Base-by-base conservation (phyloP, 2,329 filamentous ascomycete species). In the Monosporascus sp. region DNA sequence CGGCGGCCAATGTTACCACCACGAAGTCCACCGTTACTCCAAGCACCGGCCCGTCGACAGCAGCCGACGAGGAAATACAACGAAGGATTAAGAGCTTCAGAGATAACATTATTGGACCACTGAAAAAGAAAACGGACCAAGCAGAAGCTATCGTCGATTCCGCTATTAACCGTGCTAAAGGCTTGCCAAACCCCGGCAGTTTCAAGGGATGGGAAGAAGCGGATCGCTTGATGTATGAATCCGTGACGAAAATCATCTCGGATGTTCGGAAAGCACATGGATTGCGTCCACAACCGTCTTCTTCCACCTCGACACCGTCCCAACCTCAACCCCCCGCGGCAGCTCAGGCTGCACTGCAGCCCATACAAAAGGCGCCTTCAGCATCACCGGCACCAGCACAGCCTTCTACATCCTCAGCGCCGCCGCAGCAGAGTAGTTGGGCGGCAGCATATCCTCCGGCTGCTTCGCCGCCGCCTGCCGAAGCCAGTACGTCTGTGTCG, bases 131-230 rank as follows among this genome's bases (percentile, higher is more conserved):
- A 49, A 68, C 63, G 3, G 61, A 66, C 17, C 62, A 64, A 24
- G 67, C 67, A 24, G 66, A 68, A 31, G 59, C 57, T 40, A 65
- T 69, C 37, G 61, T 69, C 7, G 67, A 69, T 37, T 61, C 65
- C 17, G 67, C 67, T 7, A 67, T 69, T 43, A 67, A 63, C 28
- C 65, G 64, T 48, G 67, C 67, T 37, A 63, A 63, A 51, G 66
- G 67, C 22, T 53, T 68, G 18, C 62, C 66, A 3, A 63, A 64
- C 47, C 37, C 57, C 15, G 62, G 58, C 24, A 58, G 58, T 9
- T 57, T 65, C 49, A 58, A 58, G 49, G 63, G 64, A 14, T 69
- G 66, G 66, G 65, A 67, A 43, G 59, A 66, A 51, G 66, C 63
- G 45, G 62, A 68, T 43, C 57, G 61, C 18, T 44, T 69, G 26